A percentile compares a stretch with the other conserved stretches of the same genome.
phyloP scores from a whole-genome alignment of 2,329 filamentous ascomycete genomes.

The Fusarium metavorans region DNA sequence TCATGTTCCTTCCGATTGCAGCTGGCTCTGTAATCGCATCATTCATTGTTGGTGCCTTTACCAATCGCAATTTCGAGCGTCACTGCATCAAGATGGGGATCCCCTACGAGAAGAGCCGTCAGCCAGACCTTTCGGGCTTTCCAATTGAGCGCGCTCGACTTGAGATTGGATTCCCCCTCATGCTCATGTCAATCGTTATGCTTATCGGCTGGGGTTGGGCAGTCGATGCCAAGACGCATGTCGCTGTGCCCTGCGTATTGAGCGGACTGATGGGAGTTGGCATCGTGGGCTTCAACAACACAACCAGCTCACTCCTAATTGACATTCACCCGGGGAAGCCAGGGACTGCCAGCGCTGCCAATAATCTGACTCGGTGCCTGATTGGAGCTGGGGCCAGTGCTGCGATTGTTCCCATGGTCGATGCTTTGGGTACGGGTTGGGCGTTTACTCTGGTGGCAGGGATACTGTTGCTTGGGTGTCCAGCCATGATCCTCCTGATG shows the following conservation, averaged over 20 bases:
- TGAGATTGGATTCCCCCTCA: conserved; percentile 62
- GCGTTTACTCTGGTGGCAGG: conserved; percentile 62
- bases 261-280: conserved; percentile 61
- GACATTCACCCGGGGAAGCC: conserved; percentile 67
- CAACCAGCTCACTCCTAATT: conserved; percentile 64
- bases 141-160: conserved; percentile 65
- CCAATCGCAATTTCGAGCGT: conserved; percentile 77
- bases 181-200: conserved; percentile 61
- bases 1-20: conserved; percentile 66
- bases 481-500: conserved; percentile 57
- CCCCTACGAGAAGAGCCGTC: conserved; percentile 64
- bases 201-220: conserved; percentile 67
- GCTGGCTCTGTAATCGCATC: conserved; percentile 62
- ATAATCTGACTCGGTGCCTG: conserved; percentile 67
- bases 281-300: conserved; percentile 67
- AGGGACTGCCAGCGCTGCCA: conserved; percentile 66
- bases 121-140: conserved; percentile 61
- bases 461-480: conserved; percentile 55
- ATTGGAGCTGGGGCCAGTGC: conserved; percentile 66
- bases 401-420: conserved; percentile 64
- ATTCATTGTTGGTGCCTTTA: conserved; percentile 62
- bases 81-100: conserved; percentile 67
- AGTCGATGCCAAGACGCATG: conserved; percentile 53
- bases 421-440: conserved; percentile 63
- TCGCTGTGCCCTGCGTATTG: conserved; percentile 61